A percentile compares a stretch with the other conserved stretches of the same genome.
phyloP scores from a whole-genome alignment of 139 green algal genomes.

The Medakamo hakoo region DNA sequence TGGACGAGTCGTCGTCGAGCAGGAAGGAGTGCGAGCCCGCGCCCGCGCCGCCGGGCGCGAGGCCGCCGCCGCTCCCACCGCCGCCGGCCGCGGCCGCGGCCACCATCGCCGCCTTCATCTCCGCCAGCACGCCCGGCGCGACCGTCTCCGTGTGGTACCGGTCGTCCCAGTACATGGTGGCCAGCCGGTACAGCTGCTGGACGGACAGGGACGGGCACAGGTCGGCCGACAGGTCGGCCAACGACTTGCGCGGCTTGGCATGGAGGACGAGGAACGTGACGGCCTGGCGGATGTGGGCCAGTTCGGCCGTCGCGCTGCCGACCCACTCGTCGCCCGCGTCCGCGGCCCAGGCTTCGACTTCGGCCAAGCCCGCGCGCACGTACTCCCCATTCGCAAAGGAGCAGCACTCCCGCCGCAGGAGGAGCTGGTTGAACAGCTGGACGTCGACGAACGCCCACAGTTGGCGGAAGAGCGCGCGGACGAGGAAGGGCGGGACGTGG shows the following conservation, averaged over 20 bases:
- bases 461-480: conserved; percentile 60
- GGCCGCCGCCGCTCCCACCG: too few relatives aligned
- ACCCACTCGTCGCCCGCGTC: conserved; percentile 48
- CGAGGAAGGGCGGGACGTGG: conserved; percentile 77
- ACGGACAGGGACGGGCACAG: conserved; percentile 84
- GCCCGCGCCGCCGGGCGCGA: too few relatives aligned
- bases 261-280: conserved; percentile 94
- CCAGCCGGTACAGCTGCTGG: conserved; percentile 98
- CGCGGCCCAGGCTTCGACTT: conserved; percentile 90
- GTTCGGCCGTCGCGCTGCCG: conserved; percentile 81
- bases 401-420: conserved; percentile 97
- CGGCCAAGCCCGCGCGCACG: conserved; percentile 83
- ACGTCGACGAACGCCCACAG: conserved; percentile 96
- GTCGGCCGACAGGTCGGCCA: conserved; percentile 92
- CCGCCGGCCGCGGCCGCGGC: conserved; percentile 40
- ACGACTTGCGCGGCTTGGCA: conserved; percentile 91
- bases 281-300: conserved; percentile 86
- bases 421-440: conserved; percentile 97
- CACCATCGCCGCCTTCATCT: conserved; percentile 84
- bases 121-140: conserved; percentile 50
- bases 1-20: conserved; percentile 88
- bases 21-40: conserved; percentile 82
- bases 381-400: conserved; percentile 99
- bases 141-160: conserved; percentile 96
- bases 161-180: conserved; percentile 98